Evolutionary conservation across 2,329 filamentous ascomycete species (phyloP).

Genomic region (Cordyceps pruinosa): DNA sequence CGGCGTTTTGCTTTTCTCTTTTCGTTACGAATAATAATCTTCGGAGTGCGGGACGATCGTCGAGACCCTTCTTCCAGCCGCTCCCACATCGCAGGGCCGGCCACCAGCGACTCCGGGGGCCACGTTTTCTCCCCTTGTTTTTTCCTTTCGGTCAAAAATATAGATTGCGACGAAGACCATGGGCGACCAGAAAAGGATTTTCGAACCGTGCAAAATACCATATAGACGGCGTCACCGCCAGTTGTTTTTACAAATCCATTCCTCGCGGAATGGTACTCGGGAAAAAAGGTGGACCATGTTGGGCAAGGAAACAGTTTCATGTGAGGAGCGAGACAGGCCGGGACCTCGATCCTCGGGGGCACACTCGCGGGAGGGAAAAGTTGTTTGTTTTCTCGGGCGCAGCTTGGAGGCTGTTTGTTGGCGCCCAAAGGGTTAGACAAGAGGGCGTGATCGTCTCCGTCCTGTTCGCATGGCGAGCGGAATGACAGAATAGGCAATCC

Average conservation of each 20-base stretch:
- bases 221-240: constrained; percentile 14
- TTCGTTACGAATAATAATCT: background rate
- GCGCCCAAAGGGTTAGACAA: background rate
- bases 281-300: constrained; percentile 3
- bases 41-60: background rate
- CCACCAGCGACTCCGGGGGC: background rate
- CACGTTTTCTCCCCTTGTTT: background rate
- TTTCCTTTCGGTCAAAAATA: background rate
- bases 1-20: constrained; percentile 9
- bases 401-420: background rate
- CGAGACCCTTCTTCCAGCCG: background rate
- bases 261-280: constrained; percentile 12
- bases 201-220: constrained; percentile 1
- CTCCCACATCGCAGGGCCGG: background rate
- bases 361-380: background rate
- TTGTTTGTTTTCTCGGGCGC: background rate
- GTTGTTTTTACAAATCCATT: constrained; percentile 10
- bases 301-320: constrained; percentile 4
- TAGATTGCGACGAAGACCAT: constrained; percentile 6
- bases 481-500: constrained; percentile 2
- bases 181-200: constrained; percentile 1
- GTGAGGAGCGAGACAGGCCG: background rate
- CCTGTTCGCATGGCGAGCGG: constrained; percentile 1
- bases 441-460: background rate
- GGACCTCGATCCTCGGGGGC: background rate